Evolutionary conservation across 2,329 filamentous ascomycete genomes (phyloP).

Genomic region (Zarea fungicola): DNA sequence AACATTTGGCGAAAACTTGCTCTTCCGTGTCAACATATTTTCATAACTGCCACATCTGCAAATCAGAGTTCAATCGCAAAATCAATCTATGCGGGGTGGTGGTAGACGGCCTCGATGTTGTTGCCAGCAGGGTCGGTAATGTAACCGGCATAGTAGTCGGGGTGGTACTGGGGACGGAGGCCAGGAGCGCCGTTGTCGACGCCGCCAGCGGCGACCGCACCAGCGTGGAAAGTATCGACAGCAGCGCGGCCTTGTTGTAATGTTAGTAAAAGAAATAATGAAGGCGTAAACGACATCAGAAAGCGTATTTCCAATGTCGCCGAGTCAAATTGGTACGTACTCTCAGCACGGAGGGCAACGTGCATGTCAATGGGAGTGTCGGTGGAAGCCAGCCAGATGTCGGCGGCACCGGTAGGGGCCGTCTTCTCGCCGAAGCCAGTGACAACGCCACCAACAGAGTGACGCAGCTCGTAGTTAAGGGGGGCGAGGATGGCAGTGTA

Average conservation of each 20-base stretch:
- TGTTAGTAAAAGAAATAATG: too few relatives aligned
- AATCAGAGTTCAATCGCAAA: background rate
- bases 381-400: constrained; percentile 8
- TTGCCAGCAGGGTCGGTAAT: constrained; percentile 46
- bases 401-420: constrained; percentile 11
- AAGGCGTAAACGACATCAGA: too few relatives aligned
- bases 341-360: constrained; percentile 27
- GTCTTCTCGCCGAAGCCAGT: constrained; percentile 27
- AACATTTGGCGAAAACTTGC: too few relatives aligned
- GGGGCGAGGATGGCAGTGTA: constrained; percentile 31
- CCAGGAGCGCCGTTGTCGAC: constrained; percentile 46
- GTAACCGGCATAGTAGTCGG: constrained; percentile 47
- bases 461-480: constrained; percentile 29
- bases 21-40: background rate
- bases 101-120: constrained; percentile 43
- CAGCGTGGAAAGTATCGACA: constrained; percentile 40
- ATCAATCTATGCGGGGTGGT: background rate
- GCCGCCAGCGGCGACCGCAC: constrained; percentile 38
- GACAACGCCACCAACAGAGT: constrained; percentile 23
- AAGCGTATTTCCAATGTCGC: too few relatives aligned
- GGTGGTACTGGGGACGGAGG: constrained; percentile 35
- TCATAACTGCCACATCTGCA: background rate
- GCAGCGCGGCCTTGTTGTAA: constrained; percentile 30
- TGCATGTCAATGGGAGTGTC: constrained; percentile 18
- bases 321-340: constrained; percentile 12